A percentile compares a stretch with the other conserved stretches of the same genome.
These are phyloP conservation scores for Cercospora sp. DNA, from an alignment of 2,329 filamentous ascomycete genomes.

Conservation along the genomic window DNA sequence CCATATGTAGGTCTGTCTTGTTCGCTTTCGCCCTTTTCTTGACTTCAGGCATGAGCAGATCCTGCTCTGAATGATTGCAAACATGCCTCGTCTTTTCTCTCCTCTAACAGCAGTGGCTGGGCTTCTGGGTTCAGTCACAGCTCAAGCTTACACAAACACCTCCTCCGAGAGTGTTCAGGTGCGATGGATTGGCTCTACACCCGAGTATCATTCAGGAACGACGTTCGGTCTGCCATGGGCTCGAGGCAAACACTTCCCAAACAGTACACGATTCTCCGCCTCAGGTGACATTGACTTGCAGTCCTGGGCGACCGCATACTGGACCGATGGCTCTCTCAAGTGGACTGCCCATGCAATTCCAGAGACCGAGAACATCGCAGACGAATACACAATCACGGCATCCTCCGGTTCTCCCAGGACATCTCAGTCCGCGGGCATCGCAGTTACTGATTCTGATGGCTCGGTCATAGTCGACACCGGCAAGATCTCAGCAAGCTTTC, in stretches of 20 bases:
- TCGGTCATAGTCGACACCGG: slow-evolving; percentile 37
- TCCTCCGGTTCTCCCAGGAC: slow-evolving; percentile 23
- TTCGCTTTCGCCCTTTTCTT: not conserved
- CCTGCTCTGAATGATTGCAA: not conserved
- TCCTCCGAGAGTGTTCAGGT: slow-evolving; percentile 10
- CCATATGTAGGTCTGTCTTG: not conserved
- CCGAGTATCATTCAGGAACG: slow-evolving; percentile 34
- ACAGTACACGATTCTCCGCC: slow-evolving; percentile 39
- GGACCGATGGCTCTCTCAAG: slow-evolving; percentile 62
- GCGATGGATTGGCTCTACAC: slow-evolving; percentile 19
- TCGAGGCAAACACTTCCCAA: slow-evolving; percentile 41
- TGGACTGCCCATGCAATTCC: slow-evolving; percentile 61
- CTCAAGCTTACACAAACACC: not conserved
- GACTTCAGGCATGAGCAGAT: not conserved
- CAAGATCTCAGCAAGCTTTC: slow-evolving; percentile 39
- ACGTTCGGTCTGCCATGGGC: slow-evolving; percentile 46
- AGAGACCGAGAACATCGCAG: slow-evolving; percentile 43
- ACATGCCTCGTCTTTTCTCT: not conserved
- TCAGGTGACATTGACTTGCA: slow-evolving; percentile 41
- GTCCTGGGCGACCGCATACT: slow-evolving; percentile 60
- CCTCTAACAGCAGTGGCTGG: not conserved
- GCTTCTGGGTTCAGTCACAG: not conserved
- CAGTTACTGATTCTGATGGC: slow-evolving; percentile 31
- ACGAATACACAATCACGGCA: slow-evolving; percentile 49
- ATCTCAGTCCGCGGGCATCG: slow-evolving; percentile 30